Percentiles rank a stretch among this genome's conserved stretches.
Conservation (phyloP, 2,329 filamentous ascomycete species). For the Aureobasidium leucospermi region DNA sequence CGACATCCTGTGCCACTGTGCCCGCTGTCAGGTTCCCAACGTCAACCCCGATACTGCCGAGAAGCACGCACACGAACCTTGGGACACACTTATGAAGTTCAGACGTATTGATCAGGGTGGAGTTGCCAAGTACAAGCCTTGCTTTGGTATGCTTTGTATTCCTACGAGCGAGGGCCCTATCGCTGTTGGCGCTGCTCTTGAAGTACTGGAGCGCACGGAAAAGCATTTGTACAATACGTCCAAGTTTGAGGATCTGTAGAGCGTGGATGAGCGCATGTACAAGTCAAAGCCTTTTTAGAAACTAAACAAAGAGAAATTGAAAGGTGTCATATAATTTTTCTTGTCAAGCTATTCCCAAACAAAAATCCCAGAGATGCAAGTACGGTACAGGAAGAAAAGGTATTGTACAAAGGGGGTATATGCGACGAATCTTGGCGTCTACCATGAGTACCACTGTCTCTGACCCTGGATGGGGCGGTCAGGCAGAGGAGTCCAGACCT, state of each 20-base stretch:
- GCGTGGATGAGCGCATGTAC: not conserved
- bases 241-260: slow-evolving; percentile 27
- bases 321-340: not conserved
- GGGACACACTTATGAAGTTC: slow-evolving; percentile 56
- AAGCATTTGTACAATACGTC: slow-evolving; percentile 46
- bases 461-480: slow-evolving; percentile 78
- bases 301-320: not conserved
- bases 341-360: not conserved
- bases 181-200: slow-evolving; percentile 51
- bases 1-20: slow-evolving; percentile 53
- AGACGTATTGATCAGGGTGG: slow-evolving; percentile 53
- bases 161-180: slow-evolving; percentile 49
- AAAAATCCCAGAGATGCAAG: not conserved
- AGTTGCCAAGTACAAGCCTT: slow-evolving; percentile 55
- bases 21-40: slow-evolving; percentile 57
- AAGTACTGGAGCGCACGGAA: slow-evolving; percentile 51
- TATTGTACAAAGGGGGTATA: slow-evolving; percentile 12
- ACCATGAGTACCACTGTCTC: slow-evolving; percentile 90
- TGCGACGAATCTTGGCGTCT: slow-evolving; percentile 24
- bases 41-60: slow-evolving; percentile 56
- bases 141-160: slow-evolving; percentile 59
- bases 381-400: not conserved
- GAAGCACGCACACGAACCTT: slow-evolving; percentile 53
- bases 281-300: no score
- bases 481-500: slow-evolving; percentile 81